phyloP scores from a whole-genome alignment of 495 filamentous ascomycete genomes.

The Penicillium odoratum region DNA sequence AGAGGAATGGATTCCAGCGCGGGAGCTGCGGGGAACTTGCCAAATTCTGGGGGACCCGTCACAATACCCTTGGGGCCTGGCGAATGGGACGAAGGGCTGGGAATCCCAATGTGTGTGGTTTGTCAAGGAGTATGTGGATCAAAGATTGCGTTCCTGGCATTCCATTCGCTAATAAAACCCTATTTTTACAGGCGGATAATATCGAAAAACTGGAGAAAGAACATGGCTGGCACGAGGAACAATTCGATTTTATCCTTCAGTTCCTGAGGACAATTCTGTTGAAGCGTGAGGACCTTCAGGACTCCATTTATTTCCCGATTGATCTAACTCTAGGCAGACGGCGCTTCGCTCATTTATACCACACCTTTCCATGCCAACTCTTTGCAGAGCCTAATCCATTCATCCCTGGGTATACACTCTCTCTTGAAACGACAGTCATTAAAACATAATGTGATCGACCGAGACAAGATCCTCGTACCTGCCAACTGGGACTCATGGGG shows the following conservation, averaged over 20 bases:
- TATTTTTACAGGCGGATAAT: conserved; percentile 69
- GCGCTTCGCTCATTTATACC: conserved; percentile 88
- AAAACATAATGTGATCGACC: conserved; percentile 93
- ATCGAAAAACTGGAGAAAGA: conserved; percentile 86
- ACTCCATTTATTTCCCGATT: not conserved
- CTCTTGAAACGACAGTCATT: conserved; percentile 77
- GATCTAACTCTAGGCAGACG: conserved; percentile 58
- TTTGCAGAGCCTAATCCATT: conserved; percentile 80
- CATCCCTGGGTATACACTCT: conserved; percentile 87
- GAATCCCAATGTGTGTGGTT: conserved; percentile 86
- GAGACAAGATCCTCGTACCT: conserved; percentile 91
- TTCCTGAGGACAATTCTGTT: conserved; percentile 83
- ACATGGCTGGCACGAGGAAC: conserved; percentile 87
- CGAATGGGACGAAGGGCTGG: conserved; percentile 91
- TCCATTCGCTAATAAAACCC: conserved; percentile 12
- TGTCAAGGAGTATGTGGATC: conserved; percentile 76
- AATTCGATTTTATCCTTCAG: conserved; percentile 89
- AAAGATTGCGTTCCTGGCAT: too few species aligned
- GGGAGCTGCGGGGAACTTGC: conserved; percentile 45
- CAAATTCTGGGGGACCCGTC: conserved; percentile 52
- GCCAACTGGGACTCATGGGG: conserved; percentile 99
- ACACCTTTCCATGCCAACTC: conserved; percentile 76
- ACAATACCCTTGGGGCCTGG: conserved; percentile 81
- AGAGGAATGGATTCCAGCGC: conserved; percentile 41
- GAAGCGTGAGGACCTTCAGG: conserved; percentile 60